A percentile compares a stretch with the other conserved stretches of the same genome.
Conservation (phyloP, 345 rosid genomes). For the Rhizophora mangle region DNA sequence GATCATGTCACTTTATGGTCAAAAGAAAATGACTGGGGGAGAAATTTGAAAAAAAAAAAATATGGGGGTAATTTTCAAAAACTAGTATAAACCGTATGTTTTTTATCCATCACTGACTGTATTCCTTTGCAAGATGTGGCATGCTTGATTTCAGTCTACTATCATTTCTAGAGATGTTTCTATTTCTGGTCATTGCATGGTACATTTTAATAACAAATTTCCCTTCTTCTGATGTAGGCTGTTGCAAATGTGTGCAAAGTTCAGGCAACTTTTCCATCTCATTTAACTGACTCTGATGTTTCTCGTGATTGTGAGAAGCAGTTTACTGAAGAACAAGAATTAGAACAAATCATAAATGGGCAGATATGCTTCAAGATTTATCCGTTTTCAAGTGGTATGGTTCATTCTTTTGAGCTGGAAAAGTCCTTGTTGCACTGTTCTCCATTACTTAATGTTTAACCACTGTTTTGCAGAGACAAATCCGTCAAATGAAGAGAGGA, state of each 20-base stretch:
- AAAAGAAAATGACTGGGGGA: no score
- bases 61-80: no score
- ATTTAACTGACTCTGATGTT: slow-evolving; percentile 60
- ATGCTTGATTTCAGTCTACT: no score
- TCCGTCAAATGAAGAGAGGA: slow-evolving; percentile 47
- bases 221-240: slow-evolving; percentile 45
- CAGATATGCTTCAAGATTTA: slow-evolving; percentile 70
- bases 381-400: slow-evolving; percentile 64
- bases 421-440: slow-evolving; percentile 3
- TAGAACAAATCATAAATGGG: slow-evolving; percentile 68
- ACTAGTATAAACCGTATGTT: no score
- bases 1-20: no score
- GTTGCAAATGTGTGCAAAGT: slow-evolving; percentile 79
- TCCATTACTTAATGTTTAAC: slow-evolving; percentile 16
- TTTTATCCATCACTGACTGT: no score
- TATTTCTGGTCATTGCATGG: slow-evolving; percentile 1
- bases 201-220: background rate
- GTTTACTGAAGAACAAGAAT: slow-evolving; percentile 68
- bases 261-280: slow-evolving; percentile 41
- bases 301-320: slow-evolving; percentile 44
- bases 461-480: slow-evolving; percentile 41
- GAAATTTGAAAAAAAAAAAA: no score
- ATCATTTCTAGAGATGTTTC: background rate
- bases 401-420: slow-evolving; percentile 24
- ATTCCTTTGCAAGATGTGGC: no score